Percentiles rank a stretch among this genome's conserved stretches.
Conservation (phyloP, 306 rosid species). For the Rubus idaeus region DNA sequence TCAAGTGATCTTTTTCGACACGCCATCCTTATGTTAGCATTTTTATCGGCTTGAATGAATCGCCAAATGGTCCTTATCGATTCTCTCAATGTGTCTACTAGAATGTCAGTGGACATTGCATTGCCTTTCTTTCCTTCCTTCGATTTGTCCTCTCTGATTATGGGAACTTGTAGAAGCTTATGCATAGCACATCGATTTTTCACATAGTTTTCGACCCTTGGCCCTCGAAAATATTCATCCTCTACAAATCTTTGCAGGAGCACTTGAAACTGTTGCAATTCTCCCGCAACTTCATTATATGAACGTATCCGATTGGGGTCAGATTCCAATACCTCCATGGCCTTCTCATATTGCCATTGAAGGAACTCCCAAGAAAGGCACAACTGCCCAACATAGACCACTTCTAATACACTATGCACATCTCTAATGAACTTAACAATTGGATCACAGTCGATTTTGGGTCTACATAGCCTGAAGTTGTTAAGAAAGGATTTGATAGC, state of each 20-base stretch:
- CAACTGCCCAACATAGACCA: slow-evolving; percentile 82
- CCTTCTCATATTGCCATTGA: slow-evolving; percentile 81
- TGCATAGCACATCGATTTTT: slow-evolving; percentile 63
- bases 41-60: slow-evolving; percentile 68
- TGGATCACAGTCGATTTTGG: slow-evolving; percentile 54
- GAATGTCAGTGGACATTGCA: background rate
- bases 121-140: slow-evolving; percentile 40
- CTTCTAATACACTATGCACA: slow-evolving; percentile 64
- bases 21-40: slow-evolving; percentile 30
- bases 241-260: slow-evolving; percentile 68
- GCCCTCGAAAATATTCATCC: slow-evolving; percentile 70
- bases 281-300: slow-evolving; percentile 64
- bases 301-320: slow-evolving; percentile 29
- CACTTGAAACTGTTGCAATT: slow-evolving; percentile 79
- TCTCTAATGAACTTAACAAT: slow-evolving; percentile 50
- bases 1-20: slow-evolving; percentile 23
- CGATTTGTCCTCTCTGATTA: slow-evolving; percentile 54
- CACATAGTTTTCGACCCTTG: slow-evolving; percentile 64
- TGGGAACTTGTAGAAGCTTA: slow-evolving; percentile 75
- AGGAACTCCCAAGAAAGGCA: slow-evolving; percentile 96
- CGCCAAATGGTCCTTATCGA: slow-evolving; percentile 74
- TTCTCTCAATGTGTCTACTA: slow-evolving; percentile 38
- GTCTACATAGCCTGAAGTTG: slow-evolving; percentile 38
- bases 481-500: slow-evolving; percentile 41
- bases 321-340: slow-evolving; percentile 45